A percentile compares a stretch with the other conserved stretches of the same genome.
phyloP scores from a whole-genome alignment of 2,329 filamentous ascomycete genomes.

The Aspergillus ochraceoroseus region DNA sequence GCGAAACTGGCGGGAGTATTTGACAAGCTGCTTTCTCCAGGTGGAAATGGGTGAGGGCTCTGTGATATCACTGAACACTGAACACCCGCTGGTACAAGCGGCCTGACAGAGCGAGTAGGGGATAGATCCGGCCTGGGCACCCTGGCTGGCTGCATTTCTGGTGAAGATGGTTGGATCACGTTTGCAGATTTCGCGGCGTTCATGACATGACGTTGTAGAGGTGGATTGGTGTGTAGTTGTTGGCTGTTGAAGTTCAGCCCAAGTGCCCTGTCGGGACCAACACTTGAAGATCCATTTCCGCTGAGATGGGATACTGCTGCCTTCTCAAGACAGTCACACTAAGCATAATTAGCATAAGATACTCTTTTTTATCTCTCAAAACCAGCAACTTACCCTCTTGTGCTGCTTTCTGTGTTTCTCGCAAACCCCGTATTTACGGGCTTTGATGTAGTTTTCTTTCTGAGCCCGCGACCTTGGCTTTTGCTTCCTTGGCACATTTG shows the following conservation, averaged over 20 bases:
- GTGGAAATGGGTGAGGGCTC: not conserved
- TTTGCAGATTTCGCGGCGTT: not conserved
- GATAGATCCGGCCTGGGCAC: not conserved
- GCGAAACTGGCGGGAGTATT: not conserved
- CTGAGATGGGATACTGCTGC: slow-evolving; percentile 22
- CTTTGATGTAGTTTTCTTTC: slow-evolving; percentile 43
- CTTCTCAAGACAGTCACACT: slow-evolving; percentile 43
- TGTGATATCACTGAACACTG: not conserved
- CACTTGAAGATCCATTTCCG: slow-evolving; percentile 18
- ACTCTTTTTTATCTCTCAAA: slow-evolving; percentile 13
- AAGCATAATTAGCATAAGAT: not conserved
- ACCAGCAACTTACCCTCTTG: slow-evolving; percentile 34
- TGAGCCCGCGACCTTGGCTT: slow-evolving; percentile 41
- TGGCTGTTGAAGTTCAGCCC: slow-evolving; percentile 8
- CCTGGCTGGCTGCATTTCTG: not conserved
- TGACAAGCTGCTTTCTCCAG: not conserved
- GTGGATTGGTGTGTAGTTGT: slow-evolving; percentile 2
- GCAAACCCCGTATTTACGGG: slow-evolving; percentile 41
- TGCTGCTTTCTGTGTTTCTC: slow-evolving; percentile 44
- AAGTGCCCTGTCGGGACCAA: slow-evolving; percentile 1
- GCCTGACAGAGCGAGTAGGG: not conserved
- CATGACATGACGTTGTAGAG: not conserved
- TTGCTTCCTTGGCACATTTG: slow-evolving; percentile 42
- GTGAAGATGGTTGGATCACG: not conserved
- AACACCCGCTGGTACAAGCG: not conserved